Base-by-base conservation (phyloP, 2,329 filamentous ascomycete genomes). In the Parafenestella ontariensis region DNA sequence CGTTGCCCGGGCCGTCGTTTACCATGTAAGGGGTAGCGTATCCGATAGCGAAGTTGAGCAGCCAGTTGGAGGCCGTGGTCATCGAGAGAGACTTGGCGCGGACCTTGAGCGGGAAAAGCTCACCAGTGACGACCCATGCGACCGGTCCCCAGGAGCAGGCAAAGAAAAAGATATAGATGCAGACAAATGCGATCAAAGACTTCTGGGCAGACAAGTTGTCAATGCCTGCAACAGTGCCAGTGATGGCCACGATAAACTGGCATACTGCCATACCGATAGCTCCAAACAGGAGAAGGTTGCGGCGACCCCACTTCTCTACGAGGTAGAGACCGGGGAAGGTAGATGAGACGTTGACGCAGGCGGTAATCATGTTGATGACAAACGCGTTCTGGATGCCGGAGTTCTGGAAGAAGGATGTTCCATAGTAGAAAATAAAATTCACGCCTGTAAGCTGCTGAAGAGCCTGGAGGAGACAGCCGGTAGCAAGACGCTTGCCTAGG, bases 161-260 rank as follows among this genome's bases (percentile, higher is more conserved):
- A 71, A 92, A 92, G 81, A 91, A 92, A 78, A 90, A 91, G 52
- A 92, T 89, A 77, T 89, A 91, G 71, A 91, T 79, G 69, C 87
- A 90, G 49, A 79, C 75, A 46, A 79, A 79, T 13, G 77, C 73
- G 26, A 79, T 74, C 53, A 76, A 54, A 17, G 76, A 66, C 20
- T 70, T 63, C 49, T 78, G 76, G 1, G 76, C 76, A n/a, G 74
- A 37, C n/a, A 65, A 33, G 60, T 78, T 76, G 13, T 65, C 61
- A 36, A 64, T 64, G 6, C 69, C 71, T 18, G 72, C 71, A 11
- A 73, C 74, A n/a, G 74, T 77, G 50, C 76, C 76, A 11, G 68
- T 72, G 31, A 76, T 75, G 26, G 76, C 76, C 18, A 78, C 76
- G 52, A 78, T 76, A 63, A 74, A 77, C 58, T 78, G 76, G 62